Conservation (phyloP, 2,329 filamentous ascomycete genomes). For the Fusarium drepaniforme region DNA sequence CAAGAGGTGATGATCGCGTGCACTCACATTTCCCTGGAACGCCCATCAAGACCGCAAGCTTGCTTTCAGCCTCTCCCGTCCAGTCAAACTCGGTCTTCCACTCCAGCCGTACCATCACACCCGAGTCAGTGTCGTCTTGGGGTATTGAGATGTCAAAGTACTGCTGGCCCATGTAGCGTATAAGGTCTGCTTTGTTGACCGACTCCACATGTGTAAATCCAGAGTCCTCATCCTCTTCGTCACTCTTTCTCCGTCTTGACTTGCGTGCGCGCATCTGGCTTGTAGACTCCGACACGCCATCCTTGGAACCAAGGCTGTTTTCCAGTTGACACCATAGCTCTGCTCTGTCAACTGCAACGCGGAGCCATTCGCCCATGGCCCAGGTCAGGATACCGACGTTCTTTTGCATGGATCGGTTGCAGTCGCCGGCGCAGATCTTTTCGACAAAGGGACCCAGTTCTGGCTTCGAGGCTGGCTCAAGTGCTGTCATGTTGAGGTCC, state of each 20-base stretch:
- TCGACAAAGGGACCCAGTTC: constrained; percentile 70
- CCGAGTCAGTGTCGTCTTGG: constrained; percentile 42
- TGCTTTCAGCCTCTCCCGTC: constrained; percentile 77
- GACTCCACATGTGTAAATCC: constrained; percentile 7
- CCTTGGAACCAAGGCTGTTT: constrained; percentile 55
- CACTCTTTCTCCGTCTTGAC: constrained; percentile 37
- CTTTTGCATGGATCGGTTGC: constrained; percentile 60
- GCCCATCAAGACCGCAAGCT: constrained; percentile 65
- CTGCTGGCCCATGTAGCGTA: constrained; percentile 67
- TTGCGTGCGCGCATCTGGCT: constrained; percentile 41
- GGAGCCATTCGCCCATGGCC: constrained; percentile 78
- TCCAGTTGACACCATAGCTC: constrained; percentile 71
- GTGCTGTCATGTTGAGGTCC: constrained; percentile 63
- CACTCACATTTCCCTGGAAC: constrained; percentile 74
- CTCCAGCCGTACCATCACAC: constrained; percentile 63
- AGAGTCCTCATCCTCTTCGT: constrained; percentile 38
- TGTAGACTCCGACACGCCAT: constrained; percentile 41
- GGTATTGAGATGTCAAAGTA: constrained; percentile 59
- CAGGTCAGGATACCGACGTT: constrained; percentile 73
- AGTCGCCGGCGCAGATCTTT: constrained; percentile 52
- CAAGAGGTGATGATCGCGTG: neutral
- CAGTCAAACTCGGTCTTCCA: constrained; percentile 79
- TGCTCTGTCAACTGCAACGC: constrained; percentile 70
- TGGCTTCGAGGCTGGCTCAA: constrained; percentile 68
- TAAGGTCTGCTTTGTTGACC: constrained; percentile 56